Conservation (phyloP, 495 filamentous ascomycete species). For the Lentithecium fluviatile region DNA sequence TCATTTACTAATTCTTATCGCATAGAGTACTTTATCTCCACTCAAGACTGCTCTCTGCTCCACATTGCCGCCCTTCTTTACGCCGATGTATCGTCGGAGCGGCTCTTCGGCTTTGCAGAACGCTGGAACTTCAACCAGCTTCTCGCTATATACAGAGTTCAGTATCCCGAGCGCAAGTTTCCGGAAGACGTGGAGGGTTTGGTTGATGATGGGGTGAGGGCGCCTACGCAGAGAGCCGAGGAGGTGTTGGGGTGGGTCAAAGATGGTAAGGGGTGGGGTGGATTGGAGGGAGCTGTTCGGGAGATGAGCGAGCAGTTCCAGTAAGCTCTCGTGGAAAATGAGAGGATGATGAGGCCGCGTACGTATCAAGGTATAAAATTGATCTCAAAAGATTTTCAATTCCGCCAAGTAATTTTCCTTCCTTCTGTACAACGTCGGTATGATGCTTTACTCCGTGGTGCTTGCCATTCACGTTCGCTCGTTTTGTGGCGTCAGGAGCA, state of each 20-base stretch:
- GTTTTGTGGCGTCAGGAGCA: no score
- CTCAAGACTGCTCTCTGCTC: slow-evolving; percentile 24
- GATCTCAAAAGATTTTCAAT: no score
- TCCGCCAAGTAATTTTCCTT: no score
- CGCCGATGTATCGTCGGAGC: slow-evolving; percentile 25
- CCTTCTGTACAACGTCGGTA: no score
- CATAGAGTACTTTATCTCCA: slow-evolving; percentile 26
- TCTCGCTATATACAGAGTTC: slow-evolving; percentile 19
- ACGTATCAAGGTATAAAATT: no score
- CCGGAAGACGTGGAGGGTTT: slow-evolving; percentile 17
- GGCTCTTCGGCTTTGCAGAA: slow-evolving; percentile 29
- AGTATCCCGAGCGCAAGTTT: slow-evolving; percentile 23
- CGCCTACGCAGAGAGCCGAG: slow-evolving; percentile 20
- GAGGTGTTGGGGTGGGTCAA: slow-evolving; percentile 30
- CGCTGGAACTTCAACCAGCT: slow-evolving; percentile 24
- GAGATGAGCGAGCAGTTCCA: slow-evolving; percentile 6
- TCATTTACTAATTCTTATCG: not conserved
- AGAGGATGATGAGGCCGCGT: no score
- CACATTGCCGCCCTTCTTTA: slow-evolving; percentile 32
- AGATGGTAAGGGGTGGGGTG: slow-evolving; percentile 13
- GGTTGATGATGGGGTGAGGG: slow-evolving; percentile 11
- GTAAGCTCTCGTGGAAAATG: not conserved
- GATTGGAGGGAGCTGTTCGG: slow-evolving; percentile 12
- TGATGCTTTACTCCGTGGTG: no score
- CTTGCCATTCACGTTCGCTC: no score